Evolutionary conservation across 768 basidiomycete genomes (phyloP), one percentile per base, ranked within the genome.

Genomic region (Inosperma sp.): DNA sequence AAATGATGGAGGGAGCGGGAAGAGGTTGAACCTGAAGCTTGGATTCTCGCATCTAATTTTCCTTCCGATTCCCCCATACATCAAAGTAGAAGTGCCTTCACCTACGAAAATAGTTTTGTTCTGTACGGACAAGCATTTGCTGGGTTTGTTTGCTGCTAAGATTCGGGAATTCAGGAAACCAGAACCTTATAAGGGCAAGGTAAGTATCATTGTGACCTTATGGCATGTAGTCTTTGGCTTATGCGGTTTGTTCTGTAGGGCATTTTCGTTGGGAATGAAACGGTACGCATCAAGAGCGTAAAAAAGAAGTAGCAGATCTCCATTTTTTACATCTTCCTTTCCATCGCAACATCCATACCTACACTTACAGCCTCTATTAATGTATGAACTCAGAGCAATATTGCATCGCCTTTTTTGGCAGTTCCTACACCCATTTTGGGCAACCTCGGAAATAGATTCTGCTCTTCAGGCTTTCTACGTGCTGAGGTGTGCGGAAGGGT

Each of bases 231-330:
- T 41, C 10, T 53, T 48, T 23, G 40, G 37, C 41, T 34, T 21
- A 50, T 48, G 46, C 1, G 29, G 27, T 13, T n/a, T n/a, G n/a
- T 45, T 3, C 14, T 30, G 26, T 42, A 98, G 89, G 94, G 94
- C 56, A 84, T 97, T 53, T 95, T 97, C 60, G 81, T 97, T 47
- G 93, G 90, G n/a, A 79, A 83, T 61, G 95, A 99, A 68, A 86
- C 84, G 46, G 86, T 97, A 61, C 81, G 86, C 63, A 85, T 96
- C 55, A 96, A 90, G 72, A 82, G 83, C 55, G 84, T 93, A 52
- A 94, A 93, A 77, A 97, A 95, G 81, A 96, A 96, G 75, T 96
- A 90, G 78, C n/a, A n/a, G n/a, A n/a, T n/a, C n/a, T n/a, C n/a
- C n/a, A n/a, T n/a, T n/a, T n/a, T n/a, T n/a, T n/a, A n/a, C n/a